These are phyloP conservation scores for Ceriops zippeliana DNA, from an alignment of 345 rosid genomes.

Conservation along the genomic window DNA sequence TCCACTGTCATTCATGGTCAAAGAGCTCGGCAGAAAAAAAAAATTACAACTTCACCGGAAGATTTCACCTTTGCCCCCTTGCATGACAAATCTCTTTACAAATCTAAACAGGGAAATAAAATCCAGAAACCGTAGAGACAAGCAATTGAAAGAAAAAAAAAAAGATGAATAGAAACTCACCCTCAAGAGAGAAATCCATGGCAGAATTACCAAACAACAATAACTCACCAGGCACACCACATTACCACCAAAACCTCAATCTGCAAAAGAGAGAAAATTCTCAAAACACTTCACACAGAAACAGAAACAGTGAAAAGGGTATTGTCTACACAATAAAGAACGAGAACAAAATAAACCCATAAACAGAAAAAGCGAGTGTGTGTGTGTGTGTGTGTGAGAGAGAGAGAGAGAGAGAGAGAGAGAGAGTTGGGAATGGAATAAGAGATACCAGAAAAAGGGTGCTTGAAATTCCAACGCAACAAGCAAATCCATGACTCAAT, in stretches of 20 bases:
- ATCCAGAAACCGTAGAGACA: neutral
- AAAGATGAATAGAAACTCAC: constrained; percentile 2
- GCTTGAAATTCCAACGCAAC: constrained; percentile 26
- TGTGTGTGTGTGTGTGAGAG: too few relatives aligned
- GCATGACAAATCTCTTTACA: neutral
- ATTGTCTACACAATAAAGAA: neutral
- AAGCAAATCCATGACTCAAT: constrained; percentile 28
- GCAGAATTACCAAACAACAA: constrained; percentile 15
- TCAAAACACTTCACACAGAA: neutral
- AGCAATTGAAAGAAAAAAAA: neutral
- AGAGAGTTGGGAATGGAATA: constrained; percentile 10
- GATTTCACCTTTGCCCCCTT: constrained; percentile 16
- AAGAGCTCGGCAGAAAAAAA: neutral
- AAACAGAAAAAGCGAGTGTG: neutral
- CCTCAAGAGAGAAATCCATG: constrained; percentile 38
- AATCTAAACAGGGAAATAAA: constrained; percentile 11
- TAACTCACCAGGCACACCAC: constrained; percentile 32
- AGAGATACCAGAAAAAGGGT: constrained; percentile 22
- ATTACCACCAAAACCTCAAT: constrained; percentile 40
- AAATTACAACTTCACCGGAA: constrained; percentile 11
- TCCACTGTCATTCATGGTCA: neutral
- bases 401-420: neutral
- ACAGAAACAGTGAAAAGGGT: neutral
- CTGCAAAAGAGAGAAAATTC: constrained; percentile 24
- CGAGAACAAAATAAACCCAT: constrained; percentile 3